phyloP scores from a whole-genome alignment of 2,329 filamentous ascomycete genomes.

The Tolypocladium inflatum region DNA sequence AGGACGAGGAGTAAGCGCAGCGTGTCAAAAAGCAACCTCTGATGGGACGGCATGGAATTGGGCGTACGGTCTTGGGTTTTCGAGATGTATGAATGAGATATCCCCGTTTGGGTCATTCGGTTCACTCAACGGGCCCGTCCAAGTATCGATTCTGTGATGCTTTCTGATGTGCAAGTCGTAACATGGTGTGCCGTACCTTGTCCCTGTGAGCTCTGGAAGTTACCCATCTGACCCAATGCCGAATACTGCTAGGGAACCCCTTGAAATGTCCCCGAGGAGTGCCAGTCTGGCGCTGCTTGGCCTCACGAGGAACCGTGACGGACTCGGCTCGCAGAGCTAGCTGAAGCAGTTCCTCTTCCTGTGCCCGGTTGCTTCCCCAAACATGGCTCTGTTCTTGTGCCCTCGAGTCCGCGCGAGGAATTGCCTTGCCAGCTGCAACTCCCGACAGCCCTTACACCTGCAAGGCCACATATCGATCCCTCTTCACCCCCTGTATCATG shows the following conservation, averaged over 20 bases:
- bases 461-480: background rate
- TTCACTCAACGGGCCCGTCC: slow-evolving; percentile 24
- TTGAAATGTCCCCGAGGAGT: background rate
- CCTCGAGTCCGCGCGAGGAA: no score
- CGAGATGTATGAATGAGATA: slow-evolving; percentile 31
- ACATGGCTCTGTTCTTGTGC: no score
- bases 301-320: background rate
- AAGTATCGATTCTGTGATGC: background rate
- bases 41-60: slow-evolving; percentile 11
- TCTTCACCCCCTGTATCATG: background rate
- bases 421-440: no score
- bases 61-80: slow-evolving; percentile 32
- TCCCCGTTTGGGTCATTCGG: slow-evolving; percentile 27
- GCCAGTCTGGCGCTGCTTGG: background rate
- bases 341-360: background rate
- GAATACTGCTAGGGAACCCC: no score
- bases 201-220: background rate
- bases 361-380: background rate
- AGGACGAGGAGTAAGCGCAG: slow-evolving; percentile 53
- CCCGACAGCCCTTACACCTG: background rate
- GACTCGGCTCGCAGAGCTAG: background rate
- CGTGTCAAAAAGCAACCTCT: slow-evolving; percentile 1
- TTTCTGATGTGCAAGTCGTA: background rate
- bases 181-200: background rate
- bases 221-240: background rate